Percentiles rank a stretch among this genome's conserved stretches.
phyloP scores from a whole-genome alignment of 2,329 filamentous ascomycete species.

The Aspergillus tubingensis region DNA sequence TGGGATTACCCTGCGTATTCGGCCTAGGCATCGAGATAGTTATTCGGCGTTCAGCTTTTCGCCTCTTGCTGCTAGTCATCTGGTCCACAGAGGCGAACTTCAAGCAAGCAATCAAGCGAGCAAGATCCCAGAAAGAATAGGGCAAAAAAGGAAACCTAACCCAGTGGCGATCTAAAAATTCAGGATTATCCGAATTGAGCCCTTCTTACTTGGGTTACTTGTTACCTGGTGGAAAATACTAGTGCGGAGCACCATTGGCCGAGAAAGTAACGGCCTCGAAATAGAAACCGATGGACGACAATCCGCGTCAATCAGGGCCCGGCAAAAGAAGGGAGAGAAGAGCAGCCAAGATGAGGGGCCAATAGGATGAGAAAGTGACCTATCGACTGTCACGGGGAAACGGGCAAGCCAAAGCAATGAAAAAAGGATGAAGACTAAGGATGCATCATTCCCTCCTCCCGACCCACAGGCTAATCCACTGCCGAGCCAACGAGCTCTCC shows the following conservation, averaged over 20 bases:
- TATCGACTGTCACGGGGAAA: constrained; percentile 15
- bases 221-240: not conserved
- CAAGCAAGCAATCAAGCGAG: not conserved
- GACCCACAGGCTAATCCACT: constrained; percentile 4
- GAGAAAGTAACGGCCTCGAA: not conserved
- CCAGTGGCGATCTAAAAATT: not conserved
- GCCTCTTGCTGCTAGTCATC: not conserved
- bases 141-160: no score
- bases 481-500: not conserved
- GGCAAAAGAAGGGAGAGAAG: not conserved
- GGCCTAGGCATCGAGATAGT: no score
- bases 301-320: not conserved
- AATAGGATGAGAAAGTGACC: constrained; percentile 7
- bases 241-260: not conserved
- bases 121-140: not conserved
- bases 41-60: not conserved
- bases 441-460: not conserved
- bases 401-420: not conserved
- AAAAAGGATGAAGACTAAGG: constrained; percentile 5
- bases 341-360: not conserved
- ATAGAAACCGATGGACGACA: not conserved
- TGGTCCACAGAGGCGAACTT: not conserved
- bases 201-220: no score
- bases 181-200: not conserved
- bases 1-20: not conserved